These are phyloP conservation scores for Pinus albicaulis DNA, from an alignment of 75 land plant species.

Conservation along the genomic window DNA sequence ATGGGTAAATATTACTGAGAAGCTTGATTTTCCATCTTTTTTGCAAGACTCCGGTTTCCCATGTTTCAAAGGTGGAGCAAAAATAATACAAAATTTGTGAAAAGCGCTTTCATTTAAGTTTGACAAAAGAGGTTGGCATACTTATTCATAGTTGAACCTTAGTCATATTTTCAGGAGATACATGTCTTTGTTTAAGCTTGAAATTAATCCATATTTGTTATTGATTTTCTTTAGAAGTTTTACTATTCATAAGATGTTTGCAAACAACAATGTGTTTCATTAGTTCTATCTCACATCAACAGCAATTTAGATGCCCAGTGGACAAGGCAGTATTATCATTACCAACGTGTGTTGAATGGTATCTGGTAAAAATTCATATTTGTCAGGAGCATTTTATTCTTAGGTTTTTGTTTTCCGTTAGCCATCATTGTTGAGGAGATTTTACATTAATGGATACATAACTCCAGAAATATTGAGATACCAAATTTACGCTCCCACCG, in stretches of 20 bases:
- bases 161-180: background rate
- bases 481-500: no score
- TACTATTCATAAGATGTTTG: background rate
- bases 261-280: constrained; percentile 97
- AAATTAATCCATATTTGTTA: background rate
- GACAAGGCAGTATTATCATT: constrained; percentile 97
- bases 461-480: no score
- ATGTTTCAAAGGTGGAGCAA: constrained; percentile 95
- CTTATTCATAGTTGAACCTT: background rate
- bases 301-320: constrained; percentile 99
- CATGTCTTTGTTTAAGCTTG: background rate
- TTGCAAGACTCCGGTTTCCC: constrained; percentile 96
- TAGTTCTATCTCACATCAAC: constrained; percentile 93
- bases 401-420: background rate
- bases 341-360: constrained; percentile 97
- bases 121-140: constrained; percentile 87
- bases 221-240: background rate
- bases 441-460: no score
- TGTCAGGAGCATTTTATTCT: background rate
- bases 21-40: background rate
- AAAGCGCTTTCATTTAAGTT: constrained; percentile 90
- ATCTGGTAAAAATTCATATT: constrained; percentile 56
- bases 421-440: background rate
- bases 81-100: constrained; percentile 92
- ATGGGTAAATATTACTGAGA: background rate